These are phyloP conservation scores for Puccinia novopanici DNA, from an alignment of 1,284 basidiomycete genomes.

Conservation along the genomic window DNA sequence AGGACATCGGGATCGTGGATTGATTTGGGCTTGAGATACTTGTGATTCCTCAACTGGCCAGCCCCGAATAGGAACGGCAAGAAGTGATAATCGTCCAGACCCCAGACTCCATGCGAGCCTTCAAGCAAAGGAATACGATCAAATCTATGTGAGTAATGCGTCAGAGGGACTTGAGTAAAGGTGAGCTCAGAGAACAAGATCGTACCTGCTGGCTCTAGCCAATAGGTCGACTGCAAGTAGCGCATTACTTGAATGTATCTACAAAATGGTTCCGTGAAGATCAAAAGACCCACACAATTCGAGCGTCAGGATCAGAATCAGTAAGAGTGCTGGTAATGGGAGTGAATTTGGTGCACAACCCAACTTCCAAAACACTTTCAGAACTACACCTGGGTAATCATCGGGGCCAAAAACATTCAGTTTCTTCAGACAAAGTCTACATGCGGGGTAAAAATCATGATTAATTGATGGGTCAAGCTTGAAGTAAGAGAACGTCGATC, in stretches of 20 bases:
- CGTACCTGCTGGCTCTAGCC: conserved; percentile 89
- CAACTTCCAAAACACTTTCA: conserved; percentile 85
- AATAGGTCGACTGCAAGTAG: conserved; percentile 85
- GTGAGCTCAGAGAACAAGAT: background rate
- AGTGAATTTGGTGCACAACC: conserved; percentile 51
- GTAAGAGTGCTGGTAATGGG: conserved; percentile 10
- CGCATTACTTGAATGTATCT: conserved; percentile 90
- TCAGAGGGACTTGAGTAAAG: background rate
- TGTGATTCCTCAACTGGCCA: conserved; percentile 83
- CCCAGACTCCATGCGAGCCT: conserved; percentile 92
- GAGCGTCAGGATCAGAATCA: background rate
- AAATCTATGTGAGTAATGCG: background rate
- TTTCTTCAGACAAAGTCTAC: conserved; percentile 76
- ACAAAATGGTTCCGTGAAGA: background rate
- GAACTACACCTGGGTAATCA: conserved; percentile 77
- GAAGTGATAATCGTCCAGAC: conserved; percentile 96
- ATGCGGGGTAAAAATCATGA: background rate
- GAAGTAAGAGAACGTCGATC: background rate
- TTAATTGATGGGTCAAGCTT: background rate
- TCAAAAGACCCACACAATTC: background rate
- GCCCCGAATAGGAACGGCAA: conserved; percentile 89
- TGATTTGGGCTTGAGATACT: conserved; percentile 83
- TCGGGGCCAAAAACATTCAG: conserved; percentile 69
- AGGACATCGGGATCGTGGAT: conserved; percentile 89
- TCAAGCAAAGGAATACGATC: background rate